Conservation (phyloP, 805 yeast genomes). For the Suhomyces prunicola region DNA sequence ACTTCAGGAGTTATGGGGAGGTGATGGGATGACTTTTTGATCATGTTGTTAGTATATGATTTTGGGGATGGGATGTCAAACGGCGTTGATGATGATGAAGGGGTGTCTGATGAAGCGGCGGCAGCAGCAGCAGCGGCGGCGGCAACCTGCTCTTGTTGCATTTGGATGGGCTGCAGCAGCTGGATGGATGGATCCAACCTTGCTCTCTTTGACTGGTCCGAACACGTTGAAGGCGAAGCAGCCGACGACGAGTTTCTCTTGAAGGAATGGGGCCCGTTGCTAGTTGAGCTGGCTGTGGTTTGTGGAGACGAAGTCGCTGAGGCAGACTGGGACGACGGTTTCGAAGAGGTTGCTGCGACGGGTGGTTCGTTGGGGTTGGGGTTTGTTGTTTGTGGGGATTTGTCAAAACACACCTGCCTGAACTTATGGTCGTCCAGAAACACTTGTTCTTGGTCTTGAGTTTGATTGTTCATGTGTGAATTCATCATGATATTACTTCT, state of each 20-base stretch:
- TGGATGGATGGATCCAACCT: constrained; percentile 15
- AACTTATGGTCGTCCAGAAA: constrained; percentile 24
- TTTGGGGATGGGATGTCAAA: constrained; percentile 10
- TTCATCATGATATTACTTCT: constrained; percentile 16
- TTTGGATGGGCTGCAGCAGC: constrained; percentile 1
- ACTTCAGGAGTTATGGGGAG: constrained; percentile 3
- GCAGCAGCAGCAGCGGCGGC: constrained; percentile 16
- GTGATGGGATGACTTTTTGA: constrained; percentile 6
- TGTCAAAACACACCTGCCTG: constrained; percentile 32
- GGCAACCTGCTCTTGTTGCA: constrained; percentile 3
- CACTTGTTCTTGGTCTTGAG: constrained; percentile 31
- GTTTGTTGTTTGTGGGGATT: constrained; percentile 15
- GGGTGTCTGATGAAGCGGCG: constrained; percentile 10
- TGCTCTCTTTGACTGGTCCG: constrained; percentile 19
- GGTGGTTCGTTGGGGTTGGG: constrained; percentile 12
- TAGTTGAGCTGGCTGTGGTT: constrained; percentile 5
- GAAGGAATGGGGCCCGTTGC: constrained; percentile 7
- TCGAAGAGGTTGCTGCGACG: constrained; percentile 4
- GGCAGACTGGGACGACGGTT: constrained; percentile 6
- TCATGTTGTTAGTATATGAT: constrained; percentile 7
- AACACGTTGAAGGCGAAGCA: constrained; percentile 8
- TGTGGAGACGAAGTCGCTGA: constrained; percentile 5
- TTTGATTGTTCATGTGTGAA: constrained; percentile 29
- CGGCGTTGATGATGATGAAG: constrained; percentile 8
- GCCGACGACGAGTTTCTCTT: constrained; percentile 18